Base-by-base conservation (phyloP, 306 rosid genomes). In the Castanospermum australe region DNA sequence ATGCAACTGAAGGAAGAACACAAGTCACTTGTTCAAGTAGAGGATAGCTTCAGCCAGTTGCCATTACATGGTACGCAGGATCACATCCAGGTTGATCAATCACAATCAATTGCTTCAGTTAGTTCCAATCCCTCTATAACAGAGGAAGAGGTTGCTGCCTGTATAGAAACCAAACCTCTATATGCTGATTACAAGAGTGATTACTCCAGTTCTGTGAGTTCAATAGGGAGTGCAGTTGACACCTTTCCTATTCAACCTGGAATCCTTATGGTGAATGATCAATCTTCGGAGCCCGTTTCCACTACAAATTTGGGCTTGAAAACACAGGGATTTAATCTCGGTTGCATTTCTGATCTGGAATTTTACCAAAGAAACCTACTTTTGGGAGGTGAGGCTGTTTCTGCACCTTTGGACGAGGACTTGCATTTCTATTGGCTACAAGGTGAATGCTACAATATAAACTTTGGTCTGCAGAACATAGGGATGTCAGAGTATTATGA, bases 321-420 rank as follows among this genome's bases (percentile, higher is more conserved):
- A 79, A 71, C 88, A 60, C 97, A 80, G 82, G 87, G 79, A 67
- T 78, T 82, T 65, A 81, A 83, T 78, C 76, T 76, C 47, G 78
- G 83, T 81, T n/a, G 67, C 91, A 69, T 81, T 75, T 50, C 89
- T 68, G 94, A 89, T 75, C 14, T 85, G 15, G 93, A 89, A 24
- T 70, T 83, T 56, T 61, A 75, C 82, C 94, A 81, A 48, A 84
- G 86, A 54, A 88, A 77, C 89, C 77, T 80, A 73, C 79, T 60
- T 76, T 57, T 84, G 21, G 97, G 87, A 73, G 80, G 68, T 44
- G 91, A 87, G 20, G 74, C 84, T 33, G 81, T 84, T 64, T 88
- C 82, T 36, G 82, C 83, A 13, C 51, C 84, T 48, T 83, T 86
- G 84, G 94, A 91, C 1, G 91, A 92, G 25, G 97, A 88, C 77